These are phyloP conservation scores for Xenoacremonium recifei DNA, from an alignment of 2,329 filamentous ascomycete species.

Conservation along the genomic window DNA sequence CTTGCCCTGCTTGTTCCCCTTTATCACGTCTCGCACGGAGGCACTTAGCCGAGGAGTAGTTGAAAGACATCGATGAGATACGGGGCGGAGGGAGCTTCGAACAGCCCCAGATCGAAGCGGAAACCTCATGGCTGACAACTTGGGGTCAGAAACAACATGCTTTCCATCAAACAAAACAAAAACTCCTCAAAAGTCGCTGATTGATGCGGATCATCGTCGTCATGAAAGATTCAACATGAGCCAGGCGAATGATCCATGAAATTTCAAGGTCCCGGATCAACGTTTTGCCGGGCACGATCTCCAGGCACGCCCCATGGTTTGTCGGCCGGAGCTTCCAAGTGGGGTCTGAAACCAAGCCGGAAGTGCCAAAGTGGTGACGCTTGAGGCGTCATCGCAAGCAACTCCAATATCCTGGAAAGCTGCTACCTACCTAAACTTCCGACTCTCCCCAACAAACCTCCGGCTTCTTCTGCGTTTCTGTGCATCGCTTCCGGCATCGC, in stretches of 20 bases:
- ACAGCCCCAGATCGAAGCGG: slow-evolving; percentile 24
- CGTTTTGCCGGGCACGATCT: slow-evolving; percentile 17
- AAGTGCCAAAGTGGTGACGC: too few species aligned
- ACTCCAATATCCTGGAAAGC: too few species aligned
- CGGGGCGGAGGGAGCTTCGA: slow-evolving; percentile 18
- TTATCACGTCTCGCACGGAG: too few species aligned
- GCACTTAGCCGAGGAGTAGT: slow-evolving; percentile 16
- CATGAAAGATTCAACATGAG: slow-evolving; percentile 12
- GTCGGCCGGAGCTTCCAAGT: too few species aligned
- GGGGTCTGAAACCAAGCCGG: too few species aligned
- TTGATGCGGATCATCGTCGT: slow-evolving; percentile 1
- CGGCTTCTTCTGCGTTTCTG: too few species aligned
- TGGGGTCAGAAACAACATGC: slow-evolving; percentile 13
- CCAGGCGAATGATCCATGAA: slow-evolving; percentile 14
- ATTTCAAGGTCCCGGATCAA: slow-evolving; percentile 21
- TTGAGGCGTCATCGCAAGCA: too few species aligned
- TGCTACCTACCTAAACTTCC: too few species aligned
- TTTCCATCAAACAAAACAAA: slow-evolving; percentile 4
- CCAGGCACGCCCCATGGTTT: too few species aligned
- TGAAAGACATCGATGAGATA: slow-evolving; percentile 22
- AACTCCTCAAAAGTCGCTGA: slow-evolving; percentile 4
- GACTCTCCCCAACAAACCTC: too few species aligned
- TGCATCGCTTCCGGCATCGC: too few species aligned
- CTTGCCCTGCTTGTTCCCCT: too few species aligned
- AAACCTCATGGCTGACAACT: slow-evolving; percentile 28